Conservation (phyloP, 768 basidiomycete species). For the Candolleomyces eurysporus region DNA sequence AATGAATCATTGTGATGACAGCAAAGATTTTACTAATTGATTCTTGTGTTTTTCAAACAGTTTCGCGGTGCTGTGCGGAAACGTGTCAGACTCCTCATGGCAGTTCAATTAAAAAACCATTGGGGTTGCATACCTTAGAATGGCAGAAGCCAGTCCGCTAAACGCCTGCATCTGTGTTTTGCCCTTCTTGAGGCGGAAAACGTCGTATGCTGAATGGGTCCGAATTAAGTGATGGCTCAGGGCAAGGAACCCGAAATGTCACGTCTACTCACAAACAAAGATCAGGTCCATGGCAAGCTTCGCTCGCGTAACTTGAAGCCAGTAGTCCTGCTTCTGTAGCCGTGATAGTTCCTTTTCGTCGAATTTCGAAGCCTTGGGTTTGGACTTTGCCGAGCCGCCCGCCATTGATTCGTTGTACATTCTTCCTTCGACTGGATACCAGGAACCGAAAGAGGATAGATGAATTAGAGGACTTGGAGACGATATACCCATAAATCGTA, state of each 20-base stretch:
- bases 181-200: constrained; percentile 68
- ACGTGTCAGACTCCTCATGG: constrained; percentile 7
- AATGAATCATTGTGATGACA: constrained; percentile 15
- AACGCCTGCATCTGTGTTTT: constrained; percentile 61
- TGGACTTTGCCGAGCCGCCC: constrained; percentile 68
- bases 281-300: constrained; percentile 84
- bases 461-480: not conserved
- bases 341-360: constrained; percentile 71
- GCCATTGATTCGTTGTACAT: constrained; percentile 72
- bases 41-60: constrained; percentile 72
- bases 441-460: constrained; percentile 4
- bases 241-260: not conserved
- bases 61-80: constrained; percentile 57
- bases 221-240: constrained; percentile 8
- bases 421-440: constrained; percentile 60
- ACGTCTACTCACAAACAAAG: constrained; percentile 67
- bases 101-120: not conserved
- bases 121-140: constrained; percentile 57
- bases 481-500: not conserved
- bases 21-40: constrained; percentile 52
- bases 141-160: constrained; percentile 65
- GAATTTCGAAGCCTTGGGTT: constrained; percentile 51
- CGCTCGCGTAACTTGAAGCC: constrained; percentile 66
- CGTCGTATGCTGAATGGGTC: constrained; percentile 59
- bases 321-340: constrained; percentile 70